A percentile compares a stretch with the other conserved stretches of the same genome.
These are phyloP conservation scores for Solanum medicagineum DNA, from an alignment of 257 asterid genomes.

Conservation along the genomic window DNA sequence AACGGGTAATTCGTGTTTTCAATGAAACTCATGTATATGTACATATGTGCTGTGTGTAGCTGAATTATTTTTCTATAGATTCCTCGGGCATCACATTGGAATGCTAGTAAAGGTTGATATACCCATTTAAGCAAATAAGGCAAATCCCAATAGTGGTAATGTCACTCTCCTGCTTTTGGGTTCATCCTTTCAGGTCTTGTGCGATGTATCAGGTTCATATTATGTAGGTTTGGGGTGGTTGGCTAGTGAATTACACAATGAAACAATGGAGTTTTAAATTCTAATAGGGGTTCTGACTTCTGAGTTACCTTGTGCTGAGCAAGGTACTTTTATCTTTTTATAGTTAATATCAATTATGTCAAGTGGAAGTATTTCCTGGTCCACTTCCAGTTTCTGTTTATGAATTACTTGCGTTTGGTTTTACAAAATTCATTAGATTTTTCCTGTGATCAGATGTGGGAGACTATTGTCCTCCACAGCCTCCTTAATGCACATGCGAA, in stretches of 20 bases:
- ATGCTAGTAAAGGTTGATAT: neutral
- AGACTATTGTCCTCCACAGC: neutral
- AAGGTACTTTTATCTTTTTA: neutral
- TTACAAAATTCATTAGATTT: neutral
- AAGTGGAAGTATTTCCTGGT: neutral
- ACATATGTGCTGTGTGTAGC: neutral
- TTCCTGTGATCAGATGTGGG: neutral
- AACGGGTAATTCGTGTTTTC: neutral
- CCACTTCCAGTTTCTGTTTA: neutral
- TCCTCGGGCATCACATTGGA: neutral
- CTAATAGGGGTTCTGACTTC: neutral
- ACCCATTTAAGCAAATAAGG: neutral
- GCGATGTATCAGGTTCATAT: neutral
- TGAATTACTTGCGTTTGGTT: neutral
- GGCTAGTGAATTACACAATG: neutral
- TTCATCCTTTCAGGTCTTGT: neutral
- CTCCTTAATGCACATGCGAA: neutral
- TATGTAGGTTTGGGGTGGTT: neutral
- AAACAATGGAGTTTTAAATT: neutral
- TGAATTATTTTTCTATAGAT: neutral
- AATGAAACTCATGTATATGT: neutral
- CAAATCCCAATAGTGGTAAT: neutral
- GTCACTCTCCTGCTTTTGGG: neutral
- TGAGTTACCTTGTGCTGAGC: neutral
- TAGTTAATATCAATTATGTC: neutral